phyloP scores from a whole-genome alignment of 345 rosid genomes.

The Populus alba region DNA sequence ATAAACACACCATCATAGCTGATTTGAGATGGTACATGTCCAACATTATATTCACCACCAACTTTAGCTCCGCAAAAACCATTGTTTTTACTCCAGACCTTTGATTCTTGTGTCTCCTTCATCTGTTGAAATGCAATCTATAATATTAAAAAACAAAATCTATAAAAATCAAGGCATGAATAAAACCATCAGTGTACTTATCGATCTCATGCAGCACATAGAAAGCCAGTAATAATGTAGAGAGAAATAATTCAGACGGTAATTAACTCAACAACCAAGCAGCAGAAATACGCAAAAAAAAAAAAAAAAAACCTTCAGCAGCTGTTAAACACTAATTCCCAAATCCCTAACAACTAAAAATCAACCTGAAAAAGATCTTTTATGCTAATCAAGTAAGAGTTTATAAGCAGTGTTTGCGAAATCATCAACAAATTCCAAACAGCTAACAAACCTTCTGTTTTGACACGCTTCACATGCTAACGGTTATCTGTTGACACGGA shows the following conservation, averaged over 20 bases:
- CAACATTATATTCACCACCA: conserved; percentile 24
- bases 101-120: conserved; percentile 44
- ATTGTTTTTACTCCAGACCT: conserved; percentile 17
- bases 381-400: neutral
- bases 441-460: neutral
- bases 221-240: neutral
- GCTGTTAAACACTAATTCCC: neutral
- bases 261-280: neutral
- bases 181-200: neutral
- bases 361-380: neutral
- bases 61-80: conserved; percentile 21
- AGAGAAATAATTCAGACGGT: neutral
- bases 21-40: conserved; percentile 12
- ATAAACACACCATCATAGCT: conserved; percentile 34
- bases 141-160: neutral
- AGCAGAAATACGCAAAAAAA: neutral
- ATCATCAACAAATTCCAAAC: neutral
- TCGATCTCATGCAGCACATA: neutral
- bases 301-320: neutral
- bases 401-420: neutral
- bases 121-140: conserved; percentile 21
- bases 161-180: neutral
- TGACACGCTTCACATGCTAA: neutral
- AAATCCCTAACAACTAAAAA: neutral
- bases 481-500: neutral